Base-by-base conservation (phyloP, 2,329 filamentous ascomycete genomes). In the Stemphylium beticola region DNA sequence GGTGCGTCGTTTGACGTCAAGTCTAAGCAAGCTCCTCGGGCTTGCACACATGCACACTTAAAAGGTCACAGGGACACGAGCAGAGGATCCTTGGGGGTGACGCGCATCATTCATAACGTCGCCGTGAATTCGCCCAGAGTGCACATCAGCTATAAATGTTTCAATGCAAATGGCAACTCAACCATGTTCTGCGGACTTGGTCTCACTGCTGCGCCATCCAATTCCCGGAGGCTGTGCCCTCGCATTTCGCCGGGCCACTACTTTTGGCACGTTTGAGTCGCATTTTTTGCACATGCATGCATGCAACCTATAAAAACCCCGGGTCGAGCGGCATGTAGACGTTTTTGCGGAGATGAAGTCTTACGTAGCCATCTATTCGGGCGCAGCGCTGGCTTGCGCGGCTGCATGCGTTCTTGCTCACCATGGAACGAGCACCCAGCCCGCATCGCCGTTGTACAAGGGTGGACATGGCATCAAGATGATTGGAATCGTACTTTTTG, bases 101-200 rank as follows among this genome's bases (percentile, higher is more conserved):
- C 53, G 59, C 49, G 42, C 53, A 60, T 49, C 15, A 38, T 43
- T 46, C 41, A 39, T 36, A 50, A 49, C 26, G 38, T 58, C 53
- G 53, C 58, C 62, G 53, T 61, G 54, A 59, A 52, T 56, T 51
- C 37, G 20, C 36, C 49, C 32, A 46, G 44, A 43, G 46, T 48
- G 54, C 50, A 54, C 39, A 49, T 58, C 45, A 59, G 36, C 65
- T 72, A 69, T 71, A 58, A 59, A 60, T 66, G 60, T 64, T 38
- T 59, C 49, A 46, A 57, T 41, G 40, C 49, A 43, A 33, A 31
- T 46, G 53, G 54, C 53, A 58, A 51, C 43, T 62, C 53, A 47
- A 37, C 32, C 33, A 46, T 53, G 43, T 33, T 36, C 39, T 42
- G 11, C 49, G 38, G 41, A 43, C 36, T 55, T 45, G 40, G 49